Percentiles rank a stretch among this genome's conserved stretches.
phyloP scores from a whole-genome alignment of 176 grass and related monocot species.

The Lolium multiflorum region DNA sequence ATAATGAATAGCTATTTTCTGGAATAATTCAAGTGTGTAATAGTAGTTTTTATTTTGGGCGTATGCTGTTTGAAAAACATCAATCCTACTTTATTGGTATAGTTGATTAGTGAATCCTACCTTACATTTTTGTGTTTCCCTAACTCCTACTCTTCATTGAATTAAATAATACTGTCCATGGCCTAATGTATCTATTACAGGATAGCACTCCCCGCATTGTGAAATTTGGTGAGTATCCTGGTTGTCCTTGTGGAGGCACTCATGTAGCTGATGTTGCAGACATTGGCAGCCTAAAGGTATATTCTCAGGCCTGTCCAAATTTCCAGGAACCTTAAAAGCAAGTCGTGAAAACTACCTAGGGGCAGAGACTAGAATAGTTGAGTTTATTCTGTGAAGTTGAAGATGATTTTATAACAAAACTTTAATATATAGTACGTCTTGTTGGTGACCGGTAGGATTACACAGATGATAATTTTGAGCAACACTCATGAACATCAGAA shows the following conservation, averaged over 20 bases:
- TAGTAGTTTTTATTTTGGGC: not conserved
- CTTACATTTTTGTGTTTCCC: not conserved
- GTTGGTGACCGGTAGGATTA: not conserved
- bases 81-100: not conserved
- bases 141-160: not conserved
- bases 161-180: not conserved
- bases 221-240: constrained; percentile 68
- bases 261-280: constrained; percentile 72
- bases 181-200: constrained; percentile 43
- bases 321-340: not conserved
- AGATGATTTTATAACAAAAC: not conserved
- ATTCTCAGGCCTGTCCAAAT: not conserved
- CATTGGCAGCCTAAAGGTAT: constrained; percentile 73
- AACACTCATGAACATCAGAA: not conserved
- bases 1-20: not conserved
- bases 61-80: not conserved
- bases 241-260: constrained; percentile 89
- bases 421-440: not conserved
- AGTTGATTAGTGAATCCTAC: not conserved
- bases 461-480: not conserved
- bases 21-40: not conserved
- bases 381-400: constrained; percentile 1
- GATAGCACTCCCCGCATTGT: constrained; percentile 78
- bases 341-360: constrained; percentile 6
- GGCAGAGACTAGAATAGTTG: not conserved